phyloP scores from a whole-genome alignment of 768 basidiomycete species.

The Tylopilus balloui region DNA sequence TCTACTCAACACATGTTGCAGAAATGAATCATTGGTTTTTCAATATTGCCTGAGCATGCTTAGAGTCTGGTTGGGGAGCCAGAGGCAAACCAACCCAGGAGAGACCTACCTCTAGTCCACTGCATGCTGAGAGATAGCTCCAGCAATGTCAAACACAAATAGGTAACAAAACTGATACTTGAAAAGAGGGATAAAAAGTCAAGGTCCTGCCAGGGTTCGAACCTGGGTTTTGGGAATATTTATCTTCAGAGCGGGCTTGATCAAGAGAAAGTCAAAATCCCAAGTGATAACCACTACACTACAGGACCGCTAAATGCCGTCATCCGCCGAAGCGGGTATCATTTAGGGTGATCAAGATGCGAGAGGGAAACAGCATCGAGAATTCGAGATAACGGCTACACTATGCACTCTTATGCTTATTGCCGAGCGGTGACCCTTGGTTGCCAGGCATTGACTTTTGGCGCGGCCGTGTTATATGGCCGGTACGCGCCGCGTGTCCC shows the following conservation, averaged over 20 bases:
- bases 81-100: too few species aligned
- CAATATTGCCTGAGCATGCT: too few species aligned
- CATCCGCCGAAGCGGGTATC: background rate
- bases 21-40: too few species aligned
- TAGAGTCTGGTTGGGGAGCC: too few species aligned
- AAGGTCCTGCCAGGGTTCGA: too few species aligned
- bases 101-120: too few species aligned
- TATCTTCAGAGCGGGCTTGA: background rate
- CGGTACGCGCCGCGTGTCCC: constrained; percentile 90
- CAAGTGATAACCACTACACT: constrained; percentile 30
- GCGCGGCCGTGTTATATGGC: constrained; percentile 79
- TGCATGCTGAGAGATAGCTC: too few species aligned
- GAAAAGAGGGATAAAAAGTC: too few species aligned
- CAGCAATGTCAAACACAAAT: too few species aligned
- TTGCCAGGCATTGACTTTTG: constrained; percentile 83
- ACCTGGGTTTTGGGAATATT: too few species aligned
- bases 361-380: background rate
- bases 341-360: background rate
- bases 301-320: constrained; percentile 14
- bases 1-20: too few species aligned
- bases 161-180: too few species aligned
- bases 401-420: constrained; percentile 6
- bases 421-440: constrained; percentile 60
- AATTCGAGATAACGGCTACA: background rate
- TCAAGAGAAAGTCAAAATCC: constrained; percentile 20